phyloP scores from a whole-genome alignment of 2,329 filamentous ascomycete genomes.

The Magnaporthiopsis rhizophila region DNA sequence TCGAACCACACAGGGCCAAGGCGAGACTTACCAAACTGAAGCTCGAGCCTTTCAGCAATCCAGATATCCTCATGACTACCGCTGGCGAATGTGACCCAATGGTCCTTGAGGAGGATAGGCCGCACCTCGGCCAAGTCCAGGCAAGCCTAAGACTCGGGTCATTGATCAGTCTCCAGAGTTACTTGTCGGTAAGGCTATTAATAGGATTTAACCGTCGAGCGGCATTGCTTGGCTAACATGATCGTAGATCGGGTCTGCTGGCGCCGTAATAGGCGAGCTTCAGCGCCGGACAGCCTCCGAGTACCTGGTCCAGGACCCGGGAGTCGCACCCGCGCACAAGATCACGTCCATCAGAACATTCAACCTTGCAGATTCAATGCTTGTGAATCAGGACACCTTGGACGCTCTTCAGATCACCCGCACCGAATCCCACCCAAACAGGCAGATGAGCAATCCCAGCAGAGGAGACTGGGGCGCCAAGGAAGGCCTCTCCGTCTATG shows the following conservation, averaged over 20 bases:
- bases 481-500: slow-evolving; percentile 77
- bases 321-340: slow-evolving; percentile 45
- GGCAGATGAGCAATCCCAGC: slow-evolving; percentile 63
- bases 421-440: slow-evolving; percentile 74
- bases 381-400: slow-evolving; percentile 74
- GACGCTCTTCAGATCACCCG: slow-evolving; percentile 78
- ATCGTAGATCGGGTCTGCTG: slow-evolving; percentile 67
- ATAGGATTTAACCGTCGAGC: neutral
- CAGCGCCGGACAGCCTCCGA: slow-evolving; percentile 58
- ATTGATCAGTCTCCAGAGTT: slow-evolving; percentile 66
- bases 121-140: slow-evolving; percentile 35
- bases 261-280: slow-evolving; percentile 76
- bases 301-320: slow-evolving; percentile 52
- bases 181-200: slow-evolving; percentile 46
- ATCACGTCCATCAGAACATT: slow-evolving; percentile 67
- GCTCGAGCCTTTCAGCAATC: slow-evolving; percentile 36
- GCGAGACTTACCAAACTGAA: slow-evolving; percentile 56
- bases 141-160: slow-evolving; percentile 60
- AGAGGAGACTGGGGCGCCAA: slow-evolving; percentile 57
- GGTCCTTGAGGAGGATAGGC: slow-evolving; percentile 30
- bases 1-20: slow-evolving; percentile 58
- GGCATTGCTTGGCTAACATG: slow-evolving; percentile 2
- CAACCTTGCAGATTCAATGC: slow-evolving; percentile 58
- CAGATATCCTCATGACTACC: slow-evolving; percentile 51
- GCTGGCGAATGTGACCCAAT: slow-evolving; percentile 17